phyloP scores from a whole-genome alignment of 2,329 filamentous ascomycete genomes.

The Teratosphaeria nubilosa region DNA sequence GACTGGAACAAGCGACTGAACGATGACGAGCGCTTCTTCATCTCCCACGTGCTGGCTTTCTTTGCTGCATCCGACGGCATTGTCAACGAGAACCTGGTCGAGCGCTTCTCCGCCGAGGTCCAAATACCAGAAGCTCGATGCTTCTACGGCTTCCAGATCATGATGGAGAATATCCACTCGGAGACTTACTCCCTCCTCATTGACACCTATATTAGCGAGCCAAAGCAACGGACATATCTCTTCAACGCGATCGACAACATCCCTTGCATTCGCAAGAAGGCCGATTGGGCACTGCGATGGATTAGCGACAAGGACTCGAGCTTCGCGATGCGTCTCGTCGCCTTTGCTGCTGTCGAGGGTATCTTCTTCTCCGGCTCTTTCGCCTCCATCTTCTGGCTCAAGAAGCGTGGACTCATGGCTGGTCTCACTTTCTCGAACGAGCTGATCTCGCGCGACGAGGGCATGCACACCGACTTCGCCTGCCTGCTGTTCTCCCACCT shows the following conservation, averaged over 20 bases:
- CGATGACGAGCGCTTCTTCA: slow-evolving; percentile 95
- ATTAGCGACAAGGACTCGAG: slow-evolving; percentile 88
- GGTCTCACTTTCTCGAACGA: slow-evolving; percentile 99
- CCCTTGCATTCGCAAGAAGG: slow-evolving; percentile 96
- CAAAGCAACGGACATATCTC: slow-evolving; percentile 81
- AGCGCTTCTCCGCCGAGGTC: slow-evolving; percentile 94
- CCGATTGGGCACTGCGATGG: slow-evolving; percentile 94
- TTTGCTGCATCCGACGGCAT: slow-evolving; percentile 98
- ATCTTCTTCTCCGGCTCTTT: slow-evolving; percentile 99
- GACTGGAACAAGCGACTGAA: slow-evolving; percentile 98
- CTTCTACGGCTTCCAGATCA: slow-evolving; percentile 99
- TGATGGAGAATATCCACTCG: slow-evolving; percentile 99
- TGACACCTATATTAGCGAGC: slow-evolving; percentile 98
- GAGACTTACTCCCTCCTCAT: slow-evolving; percentile 99
- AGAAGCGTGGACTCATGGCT: slow-evolving; percentile 99
- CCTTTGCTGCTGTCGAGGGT: slow-evolving; percentile 94
- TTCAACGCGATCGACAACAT: slow-evolving; percentile 99
- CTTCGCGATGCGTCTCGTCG: slow-evolving; percentile 89
- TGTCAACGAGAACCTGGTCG: slow-evolving; percentile 97
- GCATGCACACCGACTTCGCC: slow-evolving; percentile 97
- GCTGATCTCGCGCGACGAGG: slow-evolving; percentile 98
- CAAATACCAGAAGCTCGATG: slow-evolving; percentile 96
- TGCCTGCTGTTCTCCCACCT: slow-evolving; percentile 97
- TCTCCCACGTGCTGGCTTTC: slow-evolving; percentile 97
- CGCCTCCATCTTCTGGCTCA: slow-evolving; percentile 98